Conservation (phyloP, 2,329 filamentous ascomycete genomes). For the Alternaria infectoria region DNA sequence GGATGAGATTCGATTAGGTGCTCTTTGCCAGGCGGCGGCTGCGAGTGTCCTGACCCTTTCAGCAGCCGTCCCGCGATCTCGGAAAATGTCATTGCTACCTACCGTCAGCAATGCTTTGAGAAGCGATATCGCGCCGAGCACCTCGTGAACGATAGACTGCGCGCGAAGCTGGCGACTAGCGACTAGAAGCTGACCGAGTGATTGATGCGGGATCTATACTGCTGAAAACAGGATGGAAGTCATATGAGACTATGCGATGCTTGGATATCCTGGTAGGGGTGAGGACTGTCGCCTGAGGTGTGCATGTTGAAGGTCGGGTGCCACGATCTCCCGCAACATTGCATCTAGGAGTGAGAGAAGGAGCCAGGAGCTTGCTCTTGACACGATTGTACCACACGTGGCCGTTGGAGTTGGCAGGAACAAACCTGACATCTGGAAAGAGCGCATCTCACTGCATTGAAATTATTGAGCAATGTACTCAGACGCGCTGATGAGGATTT, state of each 20-base stretch:
- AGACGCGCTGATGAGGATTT: neutral
- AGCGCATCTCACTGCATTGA: neutral
- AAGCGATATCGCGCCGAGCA: conserved; percentile 6
- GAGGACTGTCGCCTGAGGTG: conserved; percentile 34
- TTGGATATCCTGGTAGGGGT: conserved; percentile 40
- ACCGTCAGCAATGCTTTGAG: conserved; percentile 25
- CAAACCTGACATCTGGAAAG: neutral
- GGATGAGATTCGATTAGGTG: conserved; percentile 17
- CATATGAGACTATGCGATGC: conserved; percentile 49
- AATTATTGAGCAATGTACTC: neutral
- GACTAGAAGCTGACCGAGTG: conserved; percentile 40
- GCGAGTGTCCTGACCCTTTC: conserved; percentile 43
- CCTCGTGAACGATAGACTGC: conserved; percentile 31
- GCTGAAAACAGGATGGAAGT: conserved; percentile 45
- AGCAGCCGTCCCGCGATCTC: conserved; percentile 42
- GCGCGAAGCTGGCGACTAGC: conserved; percentile 29
- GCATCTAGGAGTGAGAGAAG: conserved; percentile 3
- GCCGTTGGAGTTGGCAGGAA: neutral
- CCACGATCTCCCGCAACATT: conserved; percentile 1
- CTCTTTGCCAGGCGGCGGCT: conserved; percentile 29
- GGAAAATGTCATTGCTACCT: conserved; percentile 37
- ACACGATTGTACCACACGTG: neutral
- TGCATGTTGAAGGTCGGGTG: conserved; percentile 17
- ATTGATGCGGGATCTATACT: conserved; percentile 44
- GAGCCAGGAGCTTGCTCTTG: conserved; percentile 16